Evolutionary conservation across 139 green algal genomes (phyloP).

Genomic region (Pleodorina starrii): DNA sequence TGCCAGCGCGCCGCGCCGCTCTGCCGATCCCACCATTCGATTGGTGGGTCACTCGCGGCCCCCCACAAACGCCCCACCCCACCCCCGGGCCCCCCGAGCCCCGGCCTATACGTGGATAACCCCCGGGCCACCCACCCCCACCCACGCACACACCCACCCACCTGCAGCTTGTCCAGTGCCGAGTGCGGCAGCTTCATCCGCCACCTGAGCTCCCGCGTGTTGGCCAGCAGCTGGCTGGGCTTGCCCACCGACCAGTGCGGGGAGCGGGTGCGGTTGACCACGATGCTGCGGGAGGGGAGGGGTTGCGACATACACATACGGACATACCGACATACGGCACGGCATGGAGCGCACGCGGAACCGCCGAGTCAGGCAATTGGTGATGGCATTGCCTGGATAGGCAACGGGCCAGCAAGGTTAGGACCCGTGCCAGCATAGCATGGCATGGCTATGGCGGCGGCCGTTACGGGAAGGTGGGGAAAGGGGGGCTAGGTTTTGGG

Average conservation of each 20-base stretch:
- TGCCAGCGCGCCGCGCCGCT: neutral
- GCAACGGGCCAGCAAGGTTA: too few species aligned
- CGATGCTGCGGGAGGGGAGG: conserved; percentile 8
- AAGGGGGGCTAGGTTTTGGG: too few species aligned
- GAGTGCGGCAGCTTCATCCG: conserved; percentile 44
- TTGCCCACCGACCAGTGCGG: conserved; percentile 2
- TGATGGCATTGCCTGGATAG: too few species aligned
- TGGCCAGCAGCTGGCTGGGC: conserved; percentile 13
- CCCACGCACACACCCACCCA: neutral
- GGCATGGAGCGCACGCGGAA: too few species aligned
- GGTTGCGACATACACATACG: neutral
- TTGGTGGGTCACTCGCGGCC: neutral
- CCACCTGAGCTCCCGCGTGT: conserved; percentile 22
- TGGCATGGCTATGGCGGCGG: too few species aligned
- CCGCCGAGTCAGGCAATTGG: too few species aligned
- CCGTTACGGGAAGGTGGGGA: too few species aligned
- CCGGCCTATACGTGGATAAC: neutral
- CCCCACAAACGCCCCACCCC: neutral
- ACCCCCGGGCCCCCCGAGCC: neutral
- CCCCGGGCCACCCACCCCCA: neutral
- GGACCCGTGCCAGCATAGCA: too few species aligned
- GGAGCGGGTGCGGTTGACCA: conserved; percentile 35
- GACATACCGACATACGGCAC: too few species aligned
- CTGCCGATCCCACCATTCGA: neutral
- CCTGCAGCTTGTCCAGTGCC: conserved; percentile 37